Percentiles rank a stretch among this genome's conserved stretches.
These are phyloP conservation scores for Xylogone sp. DNA, from an alignment of 2,329 filamentous ascomycete genomes.

Conservation along the genomic window DNA sequence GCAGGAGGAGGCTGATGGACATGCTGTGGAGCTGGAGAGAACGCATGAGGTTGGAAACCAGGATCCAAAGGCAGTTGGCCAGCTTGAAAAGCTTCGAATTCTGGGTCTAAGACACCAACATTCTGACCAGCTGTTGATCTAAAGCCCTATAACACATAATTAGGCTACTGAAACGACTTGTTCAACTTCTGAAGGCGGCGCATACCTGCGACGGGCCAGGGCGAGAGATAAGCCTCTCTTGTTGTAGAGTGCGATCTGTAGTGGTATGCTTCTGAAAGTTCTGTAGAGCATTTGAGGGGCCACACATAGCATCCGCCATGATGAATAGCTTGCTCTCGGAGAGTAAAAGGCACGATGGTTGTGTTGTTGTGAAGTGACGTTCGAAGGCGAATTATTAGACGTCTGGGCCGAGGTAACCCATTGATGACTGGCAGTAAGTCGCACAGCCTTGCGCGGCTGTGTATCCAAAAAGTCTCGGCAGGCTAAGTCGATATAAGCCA, in stretches of 20 bases:
- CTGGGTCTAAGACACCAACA: conserved; percentile 54
- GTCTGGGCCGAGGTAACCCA: not conserved
- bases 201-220: conserved; percentile 52
- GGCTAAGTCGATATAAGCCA: not conserved
- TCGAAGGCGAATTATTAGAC: not conserved
- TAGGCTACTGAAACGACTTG: conserved; percentile 2
- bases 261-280: conserved; percentile 67
- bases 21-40: conserved; percentile 13
- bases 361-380: not conserved
- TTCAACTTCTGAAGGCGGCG: conserved; percentile 2
- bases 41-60: conserved; percentile 15
- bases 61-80: conserved; percentile 36
- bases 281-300: conserved; percentile 68
- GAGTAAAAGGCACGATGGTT: not conserved
- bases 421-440: not conserved
- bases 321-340: conserved; percentile 5
- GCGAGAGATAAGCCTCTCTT: conserved; percentile 58
- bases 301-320: conserved; percentile 67
- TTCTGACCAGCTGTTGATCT: conserved; percentile 50
- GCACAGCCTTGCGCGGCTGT: not conserved
- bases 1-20: conserved; percentile 6
- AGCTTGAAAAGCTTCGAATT: conserved; percentile 67
- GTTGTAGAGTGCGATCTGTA: conserved; percentile 64
- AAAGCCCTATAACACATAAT: conserved; percentile 48
- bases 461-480: not conserved